Conservation (phyloP, 768 basidiomycete species). For the Cystofilobasidium ferigula region DNA sequence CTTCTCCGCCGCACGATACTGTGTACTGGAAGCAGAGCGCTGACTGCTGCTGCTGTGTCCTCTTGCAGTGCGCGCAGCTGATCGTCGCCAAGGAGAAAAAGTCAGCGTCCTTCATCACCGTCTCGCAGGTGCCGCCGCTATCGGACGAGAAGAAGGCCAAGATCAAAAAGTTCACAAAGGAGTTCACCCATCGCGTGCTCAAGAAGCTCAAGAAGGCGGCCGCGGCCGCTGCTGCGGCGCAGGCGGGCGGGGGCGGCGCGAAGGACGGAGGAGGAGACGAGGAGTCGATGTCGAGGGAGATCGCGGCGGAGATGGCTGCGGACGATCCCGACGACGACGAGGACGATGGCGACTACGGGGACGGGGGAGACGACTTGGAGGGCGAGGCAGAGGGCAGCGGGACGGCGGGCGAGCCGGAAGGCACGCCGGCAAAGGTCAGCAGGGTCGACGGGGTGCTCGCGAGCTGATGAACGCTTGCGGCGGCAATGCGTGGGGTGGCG, state of each 20-base stretch:
- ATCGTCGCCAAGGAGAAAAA: conserved; percentile 96
- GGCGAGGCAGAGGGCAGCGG: too few species aligned
- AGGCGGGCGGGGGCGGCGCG: too few species aligned
- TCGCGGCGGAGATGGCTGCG: conserved; percentile 6
- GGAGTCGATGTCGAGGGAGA: neutral
- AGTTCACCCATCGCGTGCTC: conserved; percentile 68
- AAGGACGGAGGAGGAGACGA: neutral
- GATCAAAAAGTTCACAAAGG: conserved; percentile 87
- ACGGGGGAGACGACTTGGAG: neutral
- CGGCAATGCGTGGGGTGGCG: too few species aligned
- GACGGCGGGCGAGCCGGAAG: neutral
- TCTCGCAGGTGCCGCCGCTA: conserved; percentile 58
- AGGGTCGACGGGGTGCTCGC: neutral
- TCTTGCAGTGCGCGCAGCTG: conserved; percentile 60
- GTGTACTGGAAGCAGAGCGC: conserved; percentile 14
- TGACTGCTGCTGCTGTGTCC: neutral
- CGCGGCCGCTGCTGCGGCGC: neutral
- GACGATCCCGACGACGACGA: neutral
- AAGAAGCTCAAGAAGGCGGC: conserved; percentile 26
- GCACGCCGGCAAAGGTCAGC: neutral
- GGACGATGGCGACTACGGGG: neutral
- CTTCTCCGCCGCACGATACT: neutral
- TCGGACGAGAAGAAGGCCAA: conserved; percentile 77
- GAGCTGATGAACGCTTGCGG: too few species aligned
- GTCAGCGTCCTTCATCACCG: conserved; percentile 56